These are phyloP conservation scores for Phytopythium boreale DNA, from an alignment of 352 stramenopile genomes.

Conservation along the genomic window DNA sequence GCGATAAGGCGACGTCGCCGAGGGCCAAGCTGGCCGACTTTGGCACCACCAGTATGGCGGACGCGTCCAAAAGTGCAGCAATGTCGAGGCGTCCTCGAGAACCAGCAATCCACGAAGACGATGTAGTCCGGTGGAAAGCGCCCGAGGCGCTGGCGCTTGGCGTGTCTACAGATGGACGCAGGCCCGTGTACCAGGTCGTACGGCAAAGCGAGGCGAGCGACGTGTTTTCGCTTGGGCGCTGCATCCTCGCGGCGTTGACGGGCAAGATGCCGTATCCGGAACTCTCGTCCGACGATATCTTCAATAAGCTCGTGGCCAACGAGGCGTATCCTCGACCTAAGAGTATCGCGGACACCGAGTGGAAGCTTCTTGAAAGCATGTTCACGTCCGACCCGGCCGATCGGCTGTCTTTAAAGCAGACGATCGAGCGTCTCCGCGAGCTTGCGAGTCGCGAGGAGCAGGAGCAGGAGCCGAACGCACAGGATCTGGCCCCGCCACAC, in stretches of 20 bases:
- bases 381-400: neutral
- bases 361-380: neutral
- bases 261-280: neutral
- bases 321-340: neutral
- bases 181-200: neutral
- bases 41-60: neutral
- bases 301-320: neutral
- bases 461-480: too few species aligned
- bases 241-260: neutral
- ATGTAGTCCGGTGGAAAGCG: neutral
- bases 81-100: too few species aligned
- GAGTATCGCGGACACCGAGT: neutral
- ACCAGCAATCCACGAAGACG: too few species aligned
- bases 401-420: neutral
- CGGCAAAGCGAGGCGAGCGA: too few species aligned
- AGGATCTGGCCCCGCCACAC: too few species aligned
- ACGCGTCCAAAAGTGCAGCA: neutral
- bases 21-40: slow-evolving; percentile 25
- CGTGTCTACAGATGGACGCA: too few species aligned
- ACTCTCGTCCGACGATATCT: neutral
- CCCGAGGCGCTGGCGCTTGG: neutral
- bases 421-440: neutral
- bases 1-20: slow-evolving; percentile 11
- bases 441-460: neutral
- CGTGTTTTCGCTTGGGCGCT: slow-evolving; percentile 6